phyloP scores from a whole-genome alignment of 352 stramenopile genomes.

The Phytopythium aichiense region DNA sequence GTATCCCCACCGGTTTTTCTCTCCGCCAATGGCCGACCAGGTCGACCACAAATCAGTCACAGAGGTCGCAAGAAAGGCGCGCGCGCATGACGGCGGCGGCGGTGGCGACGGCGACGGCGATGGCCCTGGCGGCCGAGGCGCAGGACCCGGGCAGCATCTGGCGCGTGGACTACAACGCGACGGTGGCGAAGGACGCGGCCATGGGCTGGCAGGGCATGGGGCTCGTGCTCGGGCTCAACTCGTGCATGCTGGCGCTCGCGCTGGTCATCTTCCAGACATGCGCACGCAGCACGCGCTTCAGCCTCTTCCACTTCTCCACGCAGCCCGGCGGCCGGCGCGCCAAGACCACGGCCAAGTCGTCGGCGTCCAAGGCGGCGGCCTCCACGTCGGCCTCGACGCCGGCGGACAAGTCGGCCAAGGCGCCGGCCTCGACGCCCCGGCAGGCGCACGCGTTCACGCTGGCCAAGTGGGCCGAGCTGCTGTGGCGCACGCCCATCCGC shows the following conservation, averaged over 20 bases:
- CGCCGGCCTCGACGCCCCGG: constrained; percentile 11
- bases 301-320: constrained; percentile 62
- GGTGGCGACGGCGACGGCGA: background rate
- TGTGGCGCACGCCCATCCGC: constrained; percentile 71
- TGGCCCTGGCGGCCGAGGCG: constrained; percentile 1
- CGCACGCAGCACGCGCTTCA: constrained; percentile 65
- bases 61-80: background rate
- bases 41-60: constrained; percentile 4
- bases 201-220: constrained; percentile 80
- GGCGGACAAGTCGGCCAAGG: background rate
- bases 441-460: constrained; percentile 39
- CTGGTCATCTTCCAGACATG: constrained; percentile 65
- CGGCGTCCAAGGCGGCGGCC: background rate
- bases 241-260: constrained; percentile 56
- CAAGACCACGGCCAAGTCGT: background rate
- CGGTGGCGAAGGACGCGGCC: constrained; percentile 60
- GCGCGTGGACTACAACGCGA: constrained; percentile 81
- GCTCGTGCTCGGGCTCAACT: constrained; percentile 72
- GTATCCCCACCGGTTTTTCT: too few species aligned
- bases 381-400: background rate
- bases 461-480: constrained; percentile 52
- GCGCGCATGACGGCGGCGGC: background rate
- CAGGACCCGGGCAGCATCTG: constrained; percentile 51
- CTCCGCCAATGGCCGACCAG: too few species aligned
- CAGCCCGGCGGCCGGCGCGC: constrained; percentile 17